Evolutionary conservation across 805 yeast species (phyloP).

Genomic region (Diddensiella transvaalensis): DNA sequence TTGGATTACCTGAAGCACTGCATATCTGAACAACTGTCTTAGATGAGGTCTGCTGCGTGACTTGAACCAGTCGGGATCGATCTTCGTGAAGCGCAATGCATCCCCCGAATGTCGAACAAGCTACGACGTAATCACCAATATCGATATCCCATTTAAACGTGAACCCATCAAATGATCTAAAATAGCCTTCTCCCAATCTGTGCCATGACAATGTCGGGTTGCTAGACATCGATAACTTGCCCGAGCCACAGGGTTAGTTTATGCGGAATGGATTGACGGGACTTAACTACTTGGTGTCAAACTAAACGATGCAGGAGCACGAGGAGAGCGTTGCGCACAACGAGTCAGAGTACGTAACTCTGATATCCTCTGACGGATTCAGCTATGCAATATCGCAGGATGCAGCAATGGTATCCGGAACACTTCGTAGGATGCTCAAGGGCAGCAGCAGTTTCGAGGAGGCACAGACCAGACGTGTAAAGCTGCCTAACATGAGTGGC

Average conservation of each 20-base stretch:
- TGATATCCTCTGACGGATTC: conserved; percentile 71
- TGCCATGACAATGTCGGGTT: conserved; percentile 57
- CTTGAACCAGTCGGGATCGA: conserved; percentile 32
- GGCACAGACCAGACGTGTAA: conserved; percentile 52
- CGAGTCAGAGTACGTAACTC: conserved; percentile 50
- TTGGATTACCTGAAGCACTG: conserved; percentile 32
- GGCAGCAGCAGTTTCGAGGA: conserved; percentile 46
- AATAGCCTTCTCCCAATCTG: conserved; percentile 65
- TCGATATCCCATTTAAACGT: conserved; percentile 48
- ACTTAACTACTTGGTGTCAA: no score
- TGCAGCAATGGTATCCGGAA: conserved; percentile 72
- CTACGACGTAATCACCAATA: conserved; percentile 42
- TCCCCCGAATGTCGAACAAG: conserved; percentile 52
- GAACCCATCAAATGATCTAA: conserved; percentile 57
- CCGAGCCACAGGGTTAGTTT: no score
- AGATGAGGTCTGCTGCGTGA: conserved; percentile 19
- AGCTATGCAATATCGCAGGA: conserved; percentile 60
- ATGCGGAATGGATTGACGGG: no score
- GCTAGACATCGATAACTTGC: neutral
- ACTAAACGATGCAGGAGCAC: no score
- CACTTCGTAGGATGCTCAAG: conserved; percentile 51
- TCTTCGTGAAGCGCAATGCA: conserved; percentile 44
- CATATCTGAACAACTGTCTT: conserved; percentile 28
- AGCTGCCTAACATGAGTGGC: conserved; percentile 62
- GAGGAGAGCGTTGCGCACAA: no score